Evolutionary conservation across 805 yeast genomes (phyloP).

Genomic region (Saturnispora saitoi): DNA sequence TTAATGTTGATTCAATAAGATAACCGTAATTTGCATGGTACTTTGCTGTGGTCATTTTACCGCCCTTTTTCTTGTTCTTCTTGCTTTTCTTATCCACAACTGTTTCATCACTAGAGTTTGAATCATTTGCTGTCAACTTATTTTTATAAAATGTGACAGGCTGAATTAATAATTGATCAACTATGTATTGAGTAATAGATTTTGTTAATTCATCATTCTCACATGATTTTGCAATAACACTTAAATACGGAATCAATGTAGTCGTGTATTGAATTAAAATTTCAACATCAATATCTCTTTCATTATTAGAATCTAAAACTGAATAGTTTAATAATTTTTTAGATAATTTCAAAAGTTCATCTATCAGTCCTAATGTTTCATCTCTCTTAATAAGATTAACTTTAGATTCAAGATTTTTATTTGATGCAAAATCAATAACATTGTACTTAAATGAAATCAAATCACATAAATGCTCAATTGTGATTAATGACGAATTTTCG

Average conservation of each 20-base stretch:
- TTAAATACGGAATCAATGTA: conserved; percentile 20
- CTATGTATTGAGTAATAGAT: conserved; percentile 20
- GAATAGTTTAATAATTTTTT: background rate
- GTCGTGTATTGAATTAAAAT: conserved; percentile 15
- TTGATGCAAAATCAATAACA: background rate
- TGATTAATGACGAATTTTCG: background rate
- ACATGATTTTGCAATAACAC: conserved; percentile 21
- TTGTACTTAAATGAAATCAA: conserved; percentile 2
- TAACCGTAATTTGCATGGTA: conserved; percentile 21
- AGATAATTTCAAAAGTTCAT: background rate
- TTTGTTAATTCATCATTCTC: conserved; percentile 14
- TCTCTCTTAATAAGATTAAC: background rate
- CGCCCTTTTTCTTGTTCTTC: background rate
- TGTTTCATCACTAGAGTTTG: background rate
- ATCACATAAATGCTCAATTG: conserved; percentile 5
- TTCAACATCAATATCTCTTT: conserved; percentile 4
- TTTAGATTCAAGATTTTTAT: background rate
- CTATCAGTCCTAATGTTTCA: background rate
- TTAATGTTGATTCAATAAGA: conserved; percentile 25
- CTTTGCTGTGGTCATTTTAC: conserved; percentile 11
- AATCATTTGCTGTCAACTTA: background rate
- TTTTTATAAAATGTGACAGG: conserved; percentile 13
- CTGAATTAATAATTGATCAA: conserved; percentile 19
- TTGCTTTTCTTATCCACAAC: background rate
- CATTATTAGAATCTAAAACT: background rate